These are phyloP conservation scores for Baorangia bicolor DNA, from an alignment of 768 basidiomycete genomes.

Conservation along the genomic window DNA sequence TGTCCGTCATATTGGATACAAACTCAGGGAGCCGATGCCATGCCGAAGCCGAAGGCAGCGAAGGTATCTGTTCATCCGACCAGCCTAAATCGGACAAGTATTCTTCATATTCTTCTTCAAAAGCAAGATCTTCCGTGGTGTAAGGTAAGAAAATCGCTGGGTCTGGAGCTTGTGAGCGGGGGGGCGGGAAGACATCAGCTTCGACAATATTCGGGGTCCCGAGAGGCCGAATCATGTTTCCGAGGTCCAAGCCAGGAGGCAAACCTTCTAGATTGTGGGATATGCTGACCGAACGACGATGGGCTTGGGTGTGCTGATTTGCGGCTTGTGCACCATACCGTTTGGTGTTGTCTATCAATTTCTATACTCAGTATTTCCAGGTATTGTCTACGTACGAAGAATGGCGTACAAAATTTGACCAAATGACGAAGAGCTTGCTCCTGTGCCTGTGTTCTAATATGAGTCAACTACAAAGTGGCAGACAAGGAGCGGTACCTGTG, in stretches of 20 bases:
- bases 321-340: conserved; percentile 71
- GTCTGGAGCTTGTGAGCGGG: conserved; percentile 82
- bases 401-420: conserved; percentile 84
- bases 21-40: conserved; percentile 85
- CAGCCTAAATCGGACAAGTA: conserved; percentile 86
- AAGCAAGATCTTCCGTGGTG: conserved; percentile 90
- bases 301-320: conserved; percentile 52
- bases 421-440: conserved; percentile 92
- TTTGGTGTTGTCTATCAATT: conserved; percentile 75
- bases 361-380: conserved; percentile 6
- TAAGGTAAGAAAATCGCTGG: conserved; percentile 85
- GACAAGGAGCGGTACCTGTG: conserved; percentile 55
- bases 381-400: not conserved
- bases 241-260: conserved; percentile 71
- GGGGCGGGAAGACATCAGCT: conserved; percentile 93
- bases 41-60: conserved; percentile 46
- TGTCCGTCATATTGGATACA: conserved; percentile 77
- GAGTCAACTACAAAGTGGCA: conserved; percentile 4
- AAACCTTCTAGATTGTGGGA: conserved; percentile 79
- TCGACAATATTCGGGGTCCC: conserved; percentile 79
- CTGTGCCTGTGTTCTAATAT: conserved; percentile 62
- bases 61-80: conserved; percentile 54
- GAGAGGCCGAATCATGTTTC: conserved; percentile 68
- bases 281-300: conserved; percentile 81
- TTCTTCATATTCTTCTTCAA: conserved; percentile 96